Conservation (phyloP, 768 basidiomycete genomes). For the Russula emetica region DNA sequence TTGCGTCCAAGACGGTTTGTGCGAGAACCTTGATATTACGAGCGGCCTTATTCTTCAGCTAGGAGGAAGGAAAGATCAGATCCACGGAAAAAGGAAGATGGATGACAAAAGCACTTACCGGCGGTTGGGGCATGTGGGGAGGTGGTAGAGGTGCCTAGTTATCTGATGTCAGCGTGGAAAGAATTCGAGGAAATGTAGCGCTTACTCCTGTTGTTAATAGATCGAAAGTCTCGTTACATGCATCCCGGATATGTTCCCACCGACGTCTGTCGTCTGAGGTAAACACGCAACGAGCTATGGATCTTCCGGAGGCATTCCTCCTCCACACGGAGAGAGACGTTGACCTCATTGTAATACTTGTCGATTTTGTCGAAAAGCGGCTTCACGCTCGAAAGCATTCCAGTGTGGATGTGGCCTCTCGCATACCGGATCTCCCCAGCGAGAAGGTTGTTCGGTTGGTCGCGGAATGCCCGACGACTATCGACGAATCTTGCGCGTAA, state of each 20-base stretch:
- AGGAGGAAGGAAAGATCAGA: neutral
- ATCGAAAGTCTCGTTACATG: constrained; percentile 10
- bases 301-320: constrained; percentile 8
- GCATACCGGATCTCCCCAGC: constrained; percentile 1
- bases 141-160: neutral
- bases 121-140: neutral
- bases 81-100: neutral
- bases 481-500: constrained; percentile 9
- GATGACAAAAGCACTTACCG: neutral
- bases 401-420: neutral
- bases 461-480: constrained; percentile 7
- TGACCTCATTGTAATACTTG: constrained; percentile 6
- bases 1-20: neutral
- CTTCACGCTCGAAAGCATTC: neutral
- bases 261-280: constrained; percentile 16
- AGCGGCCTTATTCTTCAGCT: constrained; percentile 10
- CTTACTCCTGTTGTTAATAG: neutral
- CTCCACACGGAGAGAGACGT: constrained; percentile 10
- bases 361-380: constrained; percentile 16
- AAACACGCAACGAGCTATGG: constrained; percentile 11
- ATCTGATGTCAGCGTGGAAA: neutral
- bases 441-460: constrained; percentile 1
- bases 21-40: constrained; percentile 15
- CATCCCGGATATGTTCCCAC: constrained; percentile 19
- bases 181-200: too few relatives aligned